Conservation (phyloP, 2,329 filamentous ascomycete species). For the Beauveria asiatica region DNA sequence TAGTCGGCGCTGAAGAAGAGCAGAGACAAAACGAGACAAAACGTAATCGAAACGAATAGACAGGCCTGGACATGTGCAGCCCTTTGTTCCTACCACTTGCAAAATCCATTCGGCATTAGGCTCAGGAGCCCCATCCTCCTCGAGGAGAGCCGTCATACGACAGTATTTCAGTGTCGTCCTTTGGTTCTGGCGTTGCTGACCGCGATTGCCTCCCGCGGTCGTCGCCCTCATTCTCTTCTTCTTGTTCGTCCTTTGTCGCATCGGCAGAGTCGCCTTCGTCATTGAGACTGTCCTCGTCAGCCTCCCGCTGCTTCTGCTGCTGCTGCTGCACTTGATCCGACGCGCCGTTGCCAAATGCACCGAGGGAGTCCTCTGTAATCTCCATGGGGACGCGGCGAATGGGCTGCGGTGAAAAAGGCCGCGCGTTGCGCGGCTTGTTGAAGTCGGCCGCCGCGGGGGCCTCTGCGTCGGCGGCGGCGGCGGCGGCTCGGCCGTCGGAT, state of each 20-base stretch:
- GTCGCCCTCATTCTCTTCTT: conserved; percentile 13
- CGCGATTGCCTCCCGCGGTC: conserved; percentile 10
- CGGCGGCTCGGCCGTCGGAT: conserved; percentile 12
- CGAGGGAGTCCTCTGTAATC: conserved; percentile 31
- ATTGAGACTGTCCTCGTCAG: conserved; percentile 2
- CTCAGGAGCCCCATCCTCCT: conserved; percentile 15
- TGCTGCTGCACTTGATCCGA: neutral
- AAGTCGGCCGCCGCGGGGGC: conserved; percentile 47
- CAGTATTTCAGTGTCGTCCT: neutral
- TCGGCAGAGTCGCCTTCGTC: conserved; percentile 14
- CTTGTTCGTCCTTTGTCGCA: conserved; percentile 14
- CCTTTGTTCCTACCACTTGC: neutral
- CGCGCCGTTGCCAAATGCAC: conserved; percentile 15
- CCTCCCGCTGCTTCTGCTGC: conserved; percentile 8
- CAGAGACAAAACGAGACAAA: neutral
- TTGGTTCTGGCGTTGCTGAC: conserved; percentile 2
- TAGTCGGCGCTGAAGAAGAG: neutral
- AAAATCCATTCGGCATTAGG: neutral
- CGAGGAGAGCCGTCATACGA: conserved; percentile 13
- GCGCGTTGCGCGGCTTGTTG: conserved; percentile 43
- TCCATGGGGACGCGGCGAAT: conserved; percentile 33
- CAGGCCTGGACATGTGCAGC: neutral
- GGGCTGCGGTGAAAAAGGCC: conserved; percentile 54
- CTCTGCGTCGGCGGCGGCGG: conserved; percentile 25
- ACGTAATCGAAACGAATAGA: neutral